Evolutionary conservation across 176 grass and related monocot species (phyloP), one percentile per base, ranked within the genome.

Genomic region (Melocanna baccifera): DNA sequence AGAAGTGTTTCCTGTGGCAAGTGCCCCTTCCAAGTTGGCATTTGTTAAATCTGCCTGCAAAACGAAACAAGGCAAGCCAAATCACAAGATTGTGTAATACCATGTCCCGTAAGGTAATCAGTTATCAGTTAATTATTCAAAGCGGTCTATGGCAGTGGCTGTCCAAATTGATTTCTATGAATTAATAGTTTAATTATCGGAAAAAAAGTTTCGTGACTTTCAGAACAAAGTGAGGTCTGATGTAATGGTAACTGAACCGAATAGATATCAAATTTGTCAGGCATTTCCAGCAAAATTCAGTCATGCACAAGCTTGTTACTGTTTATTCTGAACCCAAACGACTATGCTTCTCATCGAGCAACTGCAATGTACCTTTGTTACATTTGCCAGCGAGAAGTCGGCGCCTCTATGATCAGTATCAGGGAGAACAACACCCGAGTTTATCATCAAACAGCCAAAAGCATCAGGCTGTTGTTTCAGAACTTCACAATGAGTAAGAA

Each of bases 361-460:
- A n/a, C n/a, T n/a, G 20, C 28, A 81, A 73, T 43, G 29, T 82
- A 94, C 90, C 92, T 94, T 97, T 19, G 90, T 68, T 15, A 92
- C 79, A 76, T 94, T 97, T 55, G 90, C 92, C 78, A 92, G 90
- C 10, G 90, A 94, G 62, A 97, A 94, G 75, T 94, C 94, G 2
- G 81, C 84, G 19, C 86, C 75, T 86, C 90, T 68, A 16, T 94
- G 90, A 67, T 94, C 90, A 12, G 90, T 75, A 30, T 94, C 94
- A 65, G 94, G 92, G 42, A 97, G 86, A 92, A 91, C 86, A 30
- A 92, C 94, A 75, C 88, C 95, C 94, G 80, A 47, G 77, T 71
- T 46, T 12, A 48, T 62, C 36, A 63, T 26, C 62, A 67, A n/a
- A 80, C 16, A 77, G 51, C 12, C 26, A 22, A 61, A 12, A n/a